Evolutionary conservation across 1,284 basidiomycete species (phyloP), one percentile per base, ranked within the genome.

Genomic region (Cystobasidium sp.): DNA sequence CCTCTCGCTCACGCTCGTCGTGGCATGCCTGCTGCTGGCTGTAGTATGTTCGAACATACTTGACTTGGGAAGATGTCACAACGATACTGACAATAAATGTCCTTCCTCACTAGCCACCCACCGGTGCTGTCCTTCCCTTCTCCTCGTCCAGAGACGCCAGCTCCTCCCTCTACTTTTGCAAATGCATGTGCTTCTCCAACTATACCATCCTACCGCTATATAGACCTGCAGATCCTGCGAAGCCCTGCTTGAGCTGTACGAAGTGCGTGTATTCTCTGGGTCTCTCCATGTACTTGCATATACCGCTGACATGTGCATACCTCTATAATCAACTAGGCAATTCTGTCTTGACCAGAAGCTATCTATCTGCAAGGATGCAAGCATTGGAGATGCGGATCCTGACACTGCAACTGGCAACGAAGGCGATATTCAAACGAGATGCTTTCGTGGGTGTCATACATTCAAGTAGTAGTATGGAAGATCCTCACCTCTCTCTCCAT

Each of bases 331-430:
- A 24, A 9, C 12, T 39, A 92, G 93, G 79, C 91, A 94, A 81
- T 97, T 94, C 90, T 97, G 94, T 83, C 85, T 95, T 66, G 93
- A 96, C 80, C 94, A 93, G 83, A 93, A 94, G 80, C 86, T 97
- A 41, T 84, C 87, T 7, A 95, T 94, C 67, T 97, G 94, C 78
- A 86, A 88, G 66, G 91, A 91, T 55, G 94, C 94, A 44, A 76
- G 20, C 6, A 84, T 93, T 46, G 94, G 93, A 39, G 91, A 93
- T 79, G 89, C 91, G 47, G 88, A 97, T 83, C 91, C 90, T 24
- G 94, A 97, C 82, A 93, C 91, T 22, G 93, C 91, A 7, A 95
- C 93, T 1, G 94, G 94, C n/a, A 94, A 93, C 80, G 94, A 96
- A 81, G 94, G 94, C 31, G 94, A 97, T 82, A 92, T 97, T 47